These are phyloP conservation scores for Pseudozyma sp. DNA, from an alignment of 1,284 basidiomycete genomes.

Conservation along the genomic window DNA sequence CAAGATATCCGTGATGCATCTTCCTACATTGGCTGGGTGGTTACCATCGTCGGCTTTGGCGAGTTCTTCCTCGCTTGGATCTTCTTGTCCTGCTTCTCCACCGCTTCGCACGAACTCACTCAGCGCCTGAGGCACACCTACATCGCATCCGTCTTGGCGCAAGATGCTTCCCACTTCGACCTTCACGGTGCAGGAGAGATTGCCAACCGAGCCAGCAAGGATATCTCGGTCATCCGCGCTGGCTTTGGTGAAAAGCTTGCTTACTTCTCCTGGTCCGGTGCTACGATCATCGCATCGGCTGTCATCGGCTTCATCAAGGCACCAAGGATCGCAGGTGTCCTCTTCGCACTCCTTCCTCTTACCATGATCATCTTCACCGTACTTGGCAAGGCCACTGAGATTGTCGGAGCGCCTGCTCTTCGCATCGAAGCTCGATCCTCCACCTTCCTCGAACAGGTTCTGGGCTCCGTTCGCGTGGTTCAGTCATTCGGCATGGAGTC, in stretches of 20 bases:
- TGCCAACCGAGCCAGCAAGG: conserved; percentile 69
- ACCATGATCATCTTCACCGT: conserved; percentile 63
- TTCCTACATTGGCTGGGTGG: conserved; percentile 66
- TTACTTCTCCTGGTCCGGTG: conserved; percentile 67
- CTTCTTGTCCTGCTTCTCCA: conserved; percentile 65
- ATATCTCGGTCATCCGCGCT: conserved; percentile 69
- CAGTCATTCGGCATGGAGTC: conserved; percentile 70
- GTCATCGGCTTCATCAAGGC: conserved; percentile 69
- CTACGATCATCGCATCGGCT: conserved; percentile 65
- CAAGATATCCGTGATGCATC: conserved; percentile 45
- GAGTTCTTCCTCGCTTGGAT: conserved; percentile 61
- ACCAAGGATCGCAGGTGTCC: conserved; percentile 69
- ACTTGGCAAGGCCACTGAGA: conserved; percentile 65
- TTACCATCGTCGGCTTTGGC: conserved; percentile 67
- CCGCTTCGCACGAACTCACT: conserved; percentile 67
- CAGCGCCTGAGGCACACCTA: conserved; percentile 69
- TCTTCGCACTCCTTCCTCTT: conserved; percentile 70
- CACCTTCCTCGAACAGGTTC: conserved; percentile 70
- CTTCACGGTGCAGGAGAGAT: conserved; percentile 71
- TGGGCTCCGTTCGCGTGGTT: conserved; percentile 70
- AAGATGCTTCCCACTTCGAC: conserved; percentile 71
- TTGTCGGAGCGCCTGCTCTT: conserved; percentile 60
- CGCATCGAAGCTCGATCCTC: conserved; percentile 69
- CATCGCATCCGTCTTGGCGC: conserved; percentile 69
- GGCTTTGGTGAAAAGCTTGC: conserved; percentile 71